phyloP scores from a whole-genome alignment of 2,329 filamentous ascomycete species.

The Aspergillus sp. region DNA sequence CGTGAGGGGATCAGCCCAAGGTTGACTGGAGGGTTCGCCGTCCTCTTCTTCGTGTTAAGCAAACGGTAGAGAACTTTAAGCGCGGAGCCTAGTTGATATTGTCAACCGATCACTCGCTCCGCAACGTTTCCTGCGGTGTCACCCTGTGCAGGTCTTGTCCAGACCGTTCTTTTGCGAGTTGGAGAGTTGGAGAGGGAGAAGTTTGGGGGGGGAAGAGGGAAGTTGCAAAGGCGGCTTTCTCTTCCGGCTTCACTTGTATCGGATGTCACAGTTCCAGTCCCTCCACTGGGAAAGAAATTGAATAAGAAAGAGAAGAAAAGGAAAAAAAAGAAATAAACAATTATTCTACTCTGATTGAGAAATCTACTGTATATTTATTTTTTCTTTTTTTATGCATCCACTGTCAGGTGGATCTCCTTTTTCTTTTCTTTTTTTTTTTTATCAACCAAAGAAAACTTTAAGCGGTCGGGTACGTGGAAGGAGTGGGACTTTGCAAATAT shows the following conservation, averaged over 20 bases:
- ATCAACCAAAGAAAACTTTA: not conserved
- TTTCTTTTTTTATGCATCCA: not conserved
- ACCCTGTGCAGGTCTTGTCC: constrained; percentile 2
- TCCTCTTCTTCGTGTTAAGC: not conserved
- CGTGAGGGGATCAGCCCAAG: constrained; percentile 10
- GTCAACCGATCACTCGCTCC: not conserved
- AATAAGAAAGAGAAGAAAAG: too few relatives aligned
- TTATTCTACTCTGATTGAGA: too few relatives aligned
- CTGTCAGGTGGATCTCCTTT: not conserved
- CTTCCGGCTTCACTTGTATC: not conserved
- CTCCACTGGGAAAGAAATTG: too few relatives aligned
- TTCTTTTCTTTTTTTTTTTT: not conserved
- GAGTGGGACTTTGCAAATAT: not conserved
- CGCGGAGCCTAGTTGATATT: not conserved
- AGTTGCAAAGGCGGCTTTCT: not conserved
- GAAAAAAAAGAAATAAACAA: too few relatives aligned
- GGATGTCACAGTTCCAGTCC: too few relatives aligned
- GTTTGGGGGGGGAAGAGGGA: not conserved
- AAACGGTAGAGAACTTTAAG: not conserved
- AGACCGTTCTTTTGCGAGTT: constrained; percentile 4
- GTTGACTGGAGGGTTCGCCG: not conserved
- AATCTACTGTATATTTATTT: not conserved
- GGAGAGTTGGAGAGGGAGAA: not conserved
- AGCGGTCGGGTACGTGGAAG: constrained; percentile 1
- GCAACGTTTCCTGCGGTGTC: constrained; percentile 2